These are phyloP conservation scores for Cystoderma amianthinum DNA, from an alignment of 768 basidiomycete genomes.

Conservation along the genomic window DNA sequence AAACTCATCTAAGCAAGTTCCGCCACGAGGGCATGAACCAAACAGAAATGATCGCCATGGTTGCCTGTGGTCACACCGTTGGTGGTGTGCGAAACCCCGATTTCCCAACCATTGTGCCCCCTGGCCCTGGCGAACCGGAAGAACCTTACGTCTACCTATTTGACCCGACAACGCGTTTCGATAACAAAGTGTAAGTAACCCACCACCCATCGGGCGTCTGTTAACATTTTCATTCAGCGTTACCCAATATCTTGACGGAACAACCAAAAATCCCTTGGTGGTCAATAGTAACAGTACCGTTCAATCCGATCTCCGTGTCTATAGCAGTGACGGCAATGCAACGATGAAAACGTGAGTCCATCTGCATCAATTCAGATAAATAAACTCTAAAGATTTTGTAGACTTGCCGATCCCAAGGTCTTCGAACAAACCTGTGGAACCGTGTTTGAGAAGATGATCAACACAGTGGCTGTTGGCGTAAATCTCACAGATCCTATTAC, in stretches of 20 bases:
- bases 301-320: slow-evolving; percentile 27
- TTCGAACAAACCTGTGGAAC: slow-evolving; percentile 31
- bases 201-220: neutral
- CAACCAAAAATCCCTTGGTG: slow-evolving; percentile 25
- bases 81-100: slow-evolving; percentile 21
- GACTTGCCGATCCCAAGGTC: slow-evolving; percentile 21
- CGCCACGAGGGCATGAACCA: slow-evolving; percentile 33
- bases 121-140: neutral
- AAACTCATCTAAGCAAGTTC: slow-evolving; percentile 31
- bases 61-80: slow-evolving; percentile 41
- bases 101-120: slow-evolving; percentile 11
- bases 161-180: slow-evolving; percentile 1
- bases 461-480: slow-evolving; percentile 39
- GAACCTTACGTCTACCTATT: neutral
- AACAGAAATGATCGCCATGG: slow-evolving; percentile 43
- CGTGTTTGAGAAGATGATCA: slow-evolving; percentile 37
- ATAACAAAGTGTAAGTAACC: neutral
- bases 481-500: slow-evolving; percentile 37
- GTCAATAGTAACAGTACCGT: slow-evolving; percentile 18
- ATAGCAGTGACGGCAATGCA: slow-evolving; percentile 21
- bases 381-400: slow-evolving; percentile 7
- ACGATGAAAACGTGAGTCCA: slow-evolving; percentile 22
- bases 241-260: slow-evolving; percentile 25
- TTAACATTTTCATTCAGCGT: slow-evolving; percentile 12
- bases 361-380: slow-evolving; percentile 1